These are phyloP conservation scores for Straminergon stramineum DNA, from an alignment of 225 moss, liverwort and hornwort genomes.

Conservation along the genomic window DNA sequence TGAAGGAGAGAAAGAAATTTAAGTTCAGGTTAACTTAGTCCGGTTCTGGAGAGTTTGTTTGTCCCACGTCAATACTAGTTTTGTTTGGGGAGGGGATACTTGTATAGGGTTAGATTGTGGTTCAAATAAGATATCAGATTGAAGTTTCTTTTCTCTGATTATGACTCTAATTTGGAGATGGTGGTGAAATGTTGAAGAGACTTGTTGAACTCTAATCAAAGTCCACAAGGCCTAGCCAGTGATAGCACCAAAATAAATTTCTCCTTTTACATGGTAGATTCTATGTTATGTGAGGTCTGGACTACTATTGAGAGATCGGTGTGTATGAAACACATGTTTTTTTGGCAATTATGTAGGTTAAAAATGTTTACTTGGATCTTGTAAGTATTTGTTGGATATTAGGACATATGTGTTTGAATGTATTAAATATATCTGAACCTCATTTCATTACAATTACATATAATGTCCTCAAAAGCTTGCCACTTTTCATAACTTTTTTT, in stretches of 20 bases:
- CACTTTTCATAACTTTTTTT: rapidly evolving
- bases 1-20: no score
- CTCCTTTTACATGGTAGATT: not conserved
- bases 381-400: not conserved
- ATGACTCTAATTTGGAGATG: not conserved
- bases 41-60: no score
- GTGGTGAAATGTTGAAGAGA: not conserved
- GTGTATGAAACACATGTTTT: not conserved
- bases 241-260: not conserved
- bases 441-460: not conserved
- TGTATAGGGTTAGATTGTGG: no score
- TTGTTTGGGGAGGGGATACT: no score
- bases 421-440: no score
- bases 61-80: no score
- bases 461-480: no score
- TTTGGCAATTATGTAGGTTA: not conserved
- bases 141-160: not conserved
- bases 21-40: no score
- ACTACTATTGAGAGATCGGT: not conserved
- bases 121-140: no score
- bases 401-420: no score
- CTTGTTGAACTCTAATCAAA: not conserved
- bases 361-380: not conserved
- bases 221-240: rapidly evolving
- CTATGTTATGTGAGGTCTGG: not conserved